These are phyloP conservation scores for Arthrocladium fulminans DNA, from an alignment of 2,329 filamentous ascomycete species.

Conservation along the genomic window DNA sequence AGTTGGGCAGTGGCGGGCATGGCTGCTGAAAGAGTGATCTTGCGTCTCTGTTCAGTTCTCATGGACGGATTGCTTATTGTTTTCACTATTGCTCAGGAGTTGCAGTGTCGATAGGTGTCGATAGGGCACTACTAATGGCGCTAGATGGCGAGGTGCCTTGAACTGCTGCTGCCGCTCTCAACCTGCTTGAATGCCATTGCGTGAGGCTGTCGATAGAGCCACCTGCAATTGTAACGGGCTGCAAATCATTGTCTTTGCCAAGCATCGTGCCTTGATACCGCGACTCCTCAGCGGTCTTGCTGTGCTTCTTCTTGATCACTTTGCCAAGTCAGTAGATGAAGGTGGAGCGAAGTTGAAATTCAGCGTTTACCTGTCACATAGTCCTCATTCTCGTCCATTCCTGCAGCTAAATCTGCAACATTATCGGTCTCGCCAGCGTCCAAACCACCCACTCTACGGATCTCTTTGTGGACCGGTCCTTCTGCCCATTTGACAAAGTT, in stretches of 20 bases:
- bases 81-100: constrained; percentile 3
- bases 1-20: no score
- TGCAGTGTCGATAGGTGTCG: constrained; percentile 4
- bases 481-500: constrained; percentile 72
- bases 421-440: constrained; percentile 48
- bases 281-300: constrained; percentile 76
- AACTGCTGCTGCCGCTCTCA: not conserved
- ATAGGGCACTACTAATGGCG: constrained; percentile 6
- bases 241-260: constrained; percentile 62
- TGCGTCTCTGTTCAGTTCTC: no score
- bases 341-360: not conserved
- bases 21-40: no score
- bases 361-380: constrained; percentile 54
- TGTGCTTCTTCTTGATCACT: constrained; percentile 87
- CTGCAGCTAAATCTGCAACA: constrained; percentile 40
- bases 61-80: not conserved
- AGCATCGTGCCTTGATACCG: constrained; percentile 79
- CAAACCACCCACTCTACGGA: constrained; percentile 70
- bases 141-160: not conserved
- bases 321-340: constrained; percentile 9
- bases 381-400: constrained; percentile 51
- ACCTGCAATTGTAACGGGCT: constrained; percentile 68
- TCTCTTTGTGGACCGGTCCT: constrained; percentile 66
- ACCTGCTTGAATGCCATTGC: constrained; percentile 46
- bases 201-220: constrained; percentile 58